These are phyloP conservation scores for Diaporthe ilicicola DNA, from an alignment of 2,329 filamentous ascomycete genomes.

Conservation along the genomic window DNA sequence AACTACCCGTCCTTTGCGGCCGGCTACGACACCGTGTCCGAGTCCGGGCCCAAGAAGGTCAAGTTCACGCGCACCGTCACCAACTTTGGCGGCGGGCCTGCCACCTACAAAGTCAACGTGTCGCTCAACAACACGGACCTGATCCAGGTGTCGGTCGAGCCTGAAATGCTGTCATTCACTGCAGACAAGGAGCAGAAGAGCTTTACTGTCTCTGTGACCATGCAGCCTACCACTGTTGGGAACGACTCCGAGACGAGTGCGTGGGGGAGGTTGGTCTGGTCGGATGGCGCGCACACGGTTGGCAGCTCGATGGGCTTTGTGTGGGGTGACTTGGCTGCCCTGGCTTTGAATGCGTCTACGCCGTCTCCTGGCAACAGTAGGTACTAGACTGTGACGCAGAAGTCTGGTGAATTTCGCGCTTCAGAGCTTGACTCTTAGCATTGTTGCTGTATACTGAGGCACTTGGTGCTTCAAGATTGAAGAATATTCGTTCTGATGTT, in stretches of 20 bases:
- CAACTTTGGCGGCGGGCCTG: conserved; percentile 28
- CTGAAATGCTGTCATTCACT: not conserved
- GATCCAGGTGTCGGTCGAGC: conserved; percentile 7
- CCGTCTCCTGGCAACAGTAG: not conserved
- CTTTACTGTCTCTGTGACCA: conserved; percentile 1
- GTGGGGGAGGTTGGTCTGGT: conserved; percentile 29
- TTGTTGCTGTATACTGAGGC: no score
- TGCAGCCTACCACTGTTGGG: not conserved
- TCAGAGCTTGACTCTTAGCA: no score
- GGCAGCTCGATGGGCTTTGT: conserved; percentile 30
- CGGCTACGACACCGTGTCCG: not conserved
- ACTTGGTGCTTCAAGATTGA: no score
- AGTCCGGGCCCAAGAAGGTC: conserved; percentile 24
- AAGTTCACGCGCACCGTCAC: conserved; percentile 32
- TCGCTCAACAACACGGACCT: conserved; percentile 6
- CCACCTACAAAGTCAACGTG: conserved; percentile 26
- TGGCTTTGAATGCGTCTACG: not conserved
- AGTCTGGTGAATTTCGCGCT: no score
- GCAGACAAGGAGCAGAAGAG: not conserved
- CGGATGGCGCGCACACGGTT: conserved; percentile 31
- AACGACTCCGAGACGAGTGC: not conserved
- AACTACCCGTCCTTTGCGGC: conserved; percentile 34
- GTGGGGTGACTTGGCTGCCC: conserved; percentile 14
- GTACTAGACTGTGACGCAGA: not conserved
- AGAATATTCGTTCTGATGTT: no score